Base-by-base conservation (phyloP, 192 early-diverging fungal genomes). In the Phlyctochytrium arcticum region DNA sequence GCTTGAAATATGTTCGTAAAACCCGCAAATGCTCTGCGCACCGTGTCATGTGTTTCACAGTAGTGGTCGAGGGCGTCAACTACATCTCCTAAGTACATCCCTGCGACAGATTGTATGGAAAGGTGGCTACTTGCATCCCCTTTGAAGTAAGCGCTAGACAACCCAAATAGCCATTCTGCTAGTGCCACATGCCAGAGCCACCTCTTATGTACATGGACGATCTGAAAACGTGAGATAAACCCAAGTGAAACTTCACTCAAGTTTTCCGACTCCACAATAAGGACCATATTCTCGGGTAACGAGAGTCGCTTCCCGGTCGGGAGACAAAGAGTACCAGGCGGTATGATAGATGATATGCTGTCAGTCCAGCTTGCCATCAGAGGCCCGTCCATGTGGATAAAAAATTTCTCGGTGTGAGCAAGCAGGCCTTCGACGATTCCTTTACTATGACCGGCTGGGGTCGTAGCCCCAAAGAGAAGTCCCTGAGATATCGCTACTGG, bases 371-470 rank as follows among this genome's bases (percentile, higher is more conserved):
- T n/a, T 1, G 55, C 9, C 10, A 10, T 17, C 9, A 35, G n/a
- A 29, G 55, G 55, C 27, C 31, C 29, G 31, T 57, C 55, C 10
- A 57, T 12, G 34, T 27, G 23, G 12, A 57, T 21, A 21, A 21
- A 57, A 12, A 17, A 1, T 12, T 8, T 21, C 2, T 36, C 34
- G 34, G 32, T 19, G 37, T 2, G 9, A 46, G n/a, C 12, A 46
- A 46, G 8, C 19, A 60, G 17, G 15, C 17, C n/a, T 46, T 60
- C 58, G 6, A 60, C 12, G 15, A 60, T n/a, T 9, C 58, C 58
- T n/a, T 60, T 60, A 19, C 10, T 19, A 26, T 2, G 44, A 1
- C 58, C 58, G 2, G 37, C 29, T 26, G 35, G 17, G 3, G 10
- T 26, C 2, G 31, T 10, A 29, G 21, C 36, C 15, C 58, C 58